Conservation (phyloP, 2,329 filamentous ascomycete species). For the Exophiala dermatitidis region DNA sequence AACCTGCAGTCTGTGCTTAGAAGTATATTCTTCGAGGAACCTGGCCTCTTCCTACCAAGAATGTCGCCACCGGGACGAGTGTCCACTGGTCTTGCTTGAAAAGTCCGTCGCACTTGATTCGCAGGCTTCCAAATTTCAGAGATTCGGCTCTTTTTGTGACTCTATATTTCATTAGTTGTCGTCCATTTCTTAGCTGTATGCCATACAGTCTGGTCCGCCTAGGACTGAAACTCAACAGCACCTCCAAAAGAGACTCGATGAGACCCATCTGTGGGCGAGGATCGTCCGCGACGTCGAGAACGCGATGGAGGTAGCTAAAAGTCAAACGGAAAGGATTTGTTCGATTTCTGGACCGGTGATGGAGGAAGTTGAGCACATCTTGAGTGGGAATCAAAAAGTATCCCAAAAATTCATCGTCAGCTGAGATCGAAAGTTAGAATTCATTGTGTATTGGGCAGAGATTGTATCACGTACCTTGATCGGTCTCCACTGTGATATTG, state of each 20-base stretch:
- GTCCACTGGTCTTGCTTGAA: not conserved
- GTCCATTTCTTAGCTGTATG: not conserved
- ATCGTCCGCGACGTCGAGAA: not conserved
- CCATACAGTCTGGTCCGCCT: not conserved
- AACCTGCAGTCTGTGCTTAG: not conserved
- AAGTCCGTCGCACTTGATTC: not conserved
- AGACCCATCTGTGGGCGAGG: not conserved
- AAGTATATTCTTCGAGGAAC: not conserved
- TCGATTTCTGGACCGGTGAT: not conserved
- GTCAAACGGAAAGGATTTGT: not conserved
- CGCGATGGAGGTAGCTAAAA: not conserved
- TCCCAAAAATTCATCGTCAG: not conserved
- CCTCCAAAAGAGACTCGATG: not conserved
- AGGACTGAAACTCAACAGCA: not conserved
- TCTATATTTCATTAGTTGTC: not conserved
- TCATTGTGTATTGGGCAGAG: not conserved
- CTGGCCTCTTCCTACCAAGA: not conserved
- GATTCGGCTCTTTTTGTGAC: not conserved
- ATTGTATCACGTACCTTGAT: constrained; percentile 1
- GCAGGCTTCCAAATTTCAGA: not conserved
- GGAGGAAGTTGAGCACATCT: not conserved
- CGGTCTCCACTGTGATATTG: not conserved
- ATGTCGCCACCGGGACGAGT: not conserved
- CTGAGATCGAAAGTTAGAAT: not conserved
- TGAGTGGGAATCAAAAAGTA: not conserved